Percentiles rank a stretch among this genome's conserved stretches.
These are phyloP conservation scores for Diplodia intermedia DNA, from an alignment of 2,329 filamentous ascomycete genomes.

Conservation along the genomic window DNA sequence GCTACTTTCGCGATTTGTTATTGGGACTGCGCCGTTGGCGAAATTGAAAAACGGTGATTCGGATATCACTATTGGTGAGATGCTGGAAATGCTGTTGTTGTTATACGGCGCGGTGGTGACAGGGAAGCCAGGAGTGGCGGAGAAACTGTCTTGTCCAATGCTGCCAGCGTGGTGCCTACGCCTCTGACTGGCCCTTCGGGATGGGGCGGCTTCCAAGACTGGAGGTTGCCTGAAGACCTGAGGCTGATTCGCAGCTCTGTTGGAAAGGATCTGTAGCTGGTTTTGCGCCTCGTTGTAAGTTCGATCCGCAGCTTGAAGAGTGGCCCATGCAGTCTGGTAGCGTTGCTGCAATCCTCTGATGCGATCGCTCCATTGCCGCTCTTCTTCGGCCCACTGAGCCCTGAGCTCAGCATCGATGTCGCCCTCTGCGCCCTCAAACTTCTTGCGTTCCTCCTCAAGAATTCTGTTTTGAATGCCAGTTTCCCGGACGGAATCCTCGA, in stretches of 20 bases:
- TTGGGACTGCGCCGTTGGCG: slow-evolving; percentile 63
- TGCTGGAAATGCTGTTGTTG: slow-evolving; percentile 51
- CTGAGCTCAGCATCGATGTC: slow-evolving; percentile 49
- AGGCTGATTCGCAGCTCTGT: slow-evolving; percentile 48
- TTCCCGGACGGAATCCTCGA: slow-evolving; percentile 77
- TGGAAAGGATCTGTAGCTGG: slow-evolving; percentile 51
- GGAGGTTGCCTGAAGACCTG: slow-evolving; percentile 42
- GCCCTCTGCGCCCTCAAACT: slow-evolving; percentile 53
- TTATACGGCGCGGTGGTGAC: slow-evolving; percentile 52
- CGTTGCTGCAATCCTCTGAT: slow-evolving; percentile 61
- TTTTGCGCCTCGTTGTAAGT: slow-evolving; percentile 49
- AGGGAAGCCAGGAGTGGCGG: slow-evolving; percentile 44
- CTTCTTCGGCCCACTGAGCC: slow-evolving; percentile 54
- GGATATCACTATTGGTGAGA: slow-evolving; percentile 60
- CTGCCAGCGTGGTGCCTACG: slow-evolving; percentile 42
- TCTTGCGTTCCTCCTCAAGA: slow-evolving; percentile 73
- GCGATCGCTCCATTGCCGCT: slow-evolving; percentile 63
- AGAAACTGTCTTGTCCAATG: slow-evolving; percentile 46
- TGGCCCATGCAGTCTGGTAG: slow-evolving; percentile 49
- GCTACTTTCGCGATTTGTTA: slow-evolving; percentile 32
- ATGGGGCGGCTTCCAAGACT: slow-evolving; percentile 40
- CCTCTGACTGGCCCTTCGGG: slow-evolving; percentile 51
- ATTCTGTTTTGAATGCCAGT: slow-evolving; percentile 75
- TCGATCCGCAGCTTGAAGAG: slow-evolving; percentile 47
- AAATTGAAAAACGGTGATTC: slow-evolving; percentile 63